Percentiles rank a stretch among this genome's conserved stretches.
Evolutionary conservation across 805 yeast genomes (phyloP).

Genomic region (Candida wancherniae): DNA sequence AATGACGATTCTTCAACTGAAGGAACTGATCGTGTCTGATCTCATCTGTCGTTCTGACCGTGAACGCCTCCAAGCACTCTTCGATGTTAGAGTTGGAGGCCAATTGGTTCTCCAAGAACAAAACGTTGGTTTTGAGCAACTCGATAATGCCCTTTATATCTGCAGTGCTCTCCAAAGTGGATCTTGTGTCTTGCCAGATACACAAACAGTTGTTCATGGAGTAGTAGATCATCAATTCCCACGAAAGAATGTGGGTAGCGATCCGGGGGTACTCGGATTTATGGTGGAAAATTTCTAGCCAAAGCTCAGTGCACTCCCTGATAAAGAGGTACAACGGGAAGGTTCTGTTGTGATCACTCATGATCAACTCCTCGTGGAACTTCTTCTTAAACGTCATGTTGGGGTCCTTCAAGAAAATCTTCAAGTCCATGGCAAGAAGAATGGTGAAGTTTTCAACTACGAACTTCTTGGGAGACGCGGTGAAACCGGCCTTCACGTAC

Average conservation of each 20-base stretch:
- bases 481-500: constrained; percentile 43
- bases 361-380: constrained; percentile 60
- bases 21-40: constrained; percentile 53
- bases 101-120: constrained; percentile 25
- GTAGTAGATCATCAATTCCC: constrained; percentile 52
- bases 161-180: constrained; percentile 36
- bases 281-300: constrained; percentile 31
- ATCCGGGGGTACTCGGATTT: constrained; percentile 34
- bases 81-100: constrained; percentile 28
- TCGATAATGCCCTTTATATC: constrained; percentile 50
- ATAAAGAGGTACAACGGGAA: constrained; percentile 48
- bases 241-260: constrained; percentile 38
- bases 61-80: constrained; percentile 42
- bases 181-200: constrained; percentile 62
- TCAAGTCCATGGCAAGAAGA: constrained; percentile 50
- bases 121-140: constrained; percentile 34
- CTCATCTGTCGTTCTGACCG: constrained; percentile 38
- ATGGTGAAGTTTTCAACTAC: constrained; percentile 44
- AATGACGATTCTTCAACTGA: constrained; percentile 33
- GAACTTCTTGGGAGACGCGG: constrained; percentile 39
- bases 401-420: constrained; percentile 50
- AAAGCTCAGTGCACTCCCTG: constrained; percentile 29
- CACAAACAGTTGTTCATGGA: constrained; percentile 54
- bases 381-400: constrained; percentile 58
- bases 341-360: constrained; percentile 46